Base-by-base conservation (phyloP, 2,329 filamentous ascomycete genomes). In the Aspergillus chevalieri region DNA sequence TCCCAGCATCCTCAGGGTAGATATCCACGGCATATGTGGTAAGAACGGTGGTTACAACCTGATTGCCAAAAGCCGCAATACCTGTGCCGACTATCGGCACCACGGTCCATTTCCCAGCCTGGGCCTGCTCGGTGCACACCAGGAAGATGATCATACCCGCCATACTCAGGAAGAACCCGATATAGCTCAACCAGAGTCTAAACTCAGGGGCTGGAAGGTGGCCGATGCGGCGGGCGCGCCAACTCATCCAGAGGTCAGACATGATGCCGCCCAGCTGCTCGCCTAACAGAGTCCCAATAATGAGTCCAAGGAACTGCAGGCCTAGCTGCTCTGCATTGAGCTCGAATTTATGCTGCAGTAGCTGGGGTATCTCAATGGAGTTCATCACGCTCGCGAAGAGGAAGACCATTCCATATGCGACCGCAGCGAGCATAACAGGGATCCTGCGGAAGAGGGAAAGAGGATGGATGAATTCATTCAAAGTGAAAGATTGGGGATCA, bases 21-120 rank as follows among this genome's bases (percentile, higher is more conserved):
- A 77, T 80, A 57, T 84, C 81, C 1, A 84, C 76, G 0, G 79
- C 76, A 58, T 66, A 84, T 0, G 81, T 84, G 26, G 82, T 78
- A 46, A 82, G 58, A 0, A 83, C 76, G 0, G 81, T 84, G 1
- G 81, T 83, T 6, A 84, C 74, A 26, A 85, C 76, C 65, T 84
- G 81, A 52, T 83, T 83, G 0, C 81, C 81, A 6, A 74, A 76
- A 0, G 74, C 75, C 0, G 70, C 72, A 55, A 79, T 74, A 2
- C 72, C 80, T 5, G 73, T 74, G 4, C 81, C 81, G 6, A 83
- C 57, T 6, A 82, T 63, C 0, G 81, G 81, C 0, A 74, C 78
- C 4, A 83, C 73, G 28, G 80, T 78, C 75, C 78, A 84, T 5
- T 72, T 60, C 0, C 67, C 63, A 0, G 65, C 56, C 0, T 63